These are phyloP conservation scores for Hortaea sp. DNA, from an alignment of 2,329 filamentous ascomycete species.

Conservation along the genomic window DNA sequence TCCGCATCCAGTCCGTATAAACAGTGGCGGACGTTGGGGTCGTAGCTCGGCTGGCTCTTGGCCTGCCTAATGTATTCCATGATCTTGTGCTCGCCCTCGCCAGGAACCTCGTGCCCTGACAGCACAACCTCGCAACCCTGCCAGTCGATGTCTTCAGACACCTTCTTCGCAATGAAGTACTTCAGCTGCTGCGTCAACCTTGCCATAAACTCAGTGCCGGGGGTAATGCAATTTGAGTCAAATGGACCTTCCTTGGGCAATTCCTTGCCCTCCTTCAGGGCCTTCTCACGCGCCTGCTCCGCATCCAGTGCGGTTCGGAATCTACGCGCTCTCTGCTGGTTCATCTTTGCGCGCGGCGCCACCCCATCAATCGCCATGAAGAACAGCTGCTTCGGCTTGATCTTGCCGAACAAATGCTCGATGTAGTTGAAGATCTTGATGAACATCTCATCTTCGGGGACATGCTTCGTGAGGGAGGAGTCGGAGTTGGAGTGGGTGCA, in stretches of 20 bases:
- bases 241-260: slow-evolving; percentile 93
- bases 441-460: slow-evolving; percentile 98
- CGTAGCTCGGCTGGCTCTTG: slow-evolving; percentile 87
- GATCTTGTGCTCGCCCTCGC: slow-evolving; percentile 98
- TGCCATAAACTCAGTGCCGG: slow-evolving; percentile 96
- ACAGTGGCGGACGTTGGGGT: slow-evolving; percentile 89
- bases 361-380: slow-evolving; percentile 99
- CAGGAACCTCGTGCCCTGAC: slow-evolving; percentile 94
- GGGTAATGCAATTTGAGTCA: slow-evolving; percentile 98
- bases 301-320: slow-evolving; percentile 90
- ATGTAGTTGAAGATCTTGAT: slow-evolving; percentile 99
- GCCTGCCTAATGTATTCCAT: slow-evolving; percentile 99
- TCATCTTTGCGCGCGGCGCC: slow-evolving; percentile 97
- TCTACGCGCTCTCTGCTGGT: slow-evolving; percentile 89
- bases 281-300: slow-evolving; percentile 85
- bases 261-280: slow-evolving; percentile 76
- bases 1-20: slow-evolving; percentile 95
- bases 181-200: slow-evolving; percentile 88
- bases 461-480: slow-evolving; percentile 80
- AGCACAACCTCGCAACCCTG: slow-evolving; percentile 92
- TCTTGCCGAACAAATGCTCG: slow-evolving; percentile 95
- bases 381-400: slow-evolving; percentile 95
- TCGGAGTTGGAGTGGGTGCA: slow-evolving; percentile 96
- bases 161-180: slow-evolving; percentile 98
- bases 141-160: slow-evolving; percentile 95